A percentile compares a stretch with the other conserved stretches of the same genome.
phyloP scores from a whole-genome alignment of 2,329 filamentous ascomycete species.

The Botrytis byssoidea region DNA sequence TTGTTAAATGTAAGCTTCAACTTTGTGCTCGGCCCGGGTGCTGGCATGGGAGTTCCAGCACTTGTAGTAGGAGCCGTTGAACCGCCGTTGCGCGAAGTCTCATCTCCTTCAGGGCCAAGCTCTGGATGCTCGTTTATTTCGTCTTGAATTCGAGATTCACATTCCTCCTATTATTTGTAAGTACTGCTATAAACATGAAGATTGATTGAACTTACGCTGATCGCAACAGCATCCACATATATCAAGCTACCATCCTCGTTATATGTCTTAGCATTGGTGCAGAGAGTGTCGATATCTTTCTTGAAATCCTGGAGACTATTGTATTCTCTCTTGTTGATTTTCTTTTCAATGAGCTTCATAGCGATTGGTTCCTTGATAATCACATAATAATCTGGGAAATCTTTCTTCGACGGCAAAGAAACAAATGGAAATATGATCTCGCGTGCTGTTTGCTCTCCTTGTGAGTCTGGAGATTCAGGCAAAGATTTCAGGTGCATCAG shows the following conservation, averaged over 20 bases:
- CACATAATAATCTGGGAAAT: slow-evolving; percentile 93
- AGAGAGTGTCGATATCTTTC: slow-evolving; percentile 79
- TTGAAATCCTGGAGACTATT: slow-evolving; percentile 75
- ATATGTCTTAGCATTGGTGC: slow-evolving; percentile 89
- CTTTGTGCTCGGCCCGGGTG: slow-evolving; percentile 48
- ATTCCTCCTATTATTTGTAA: slow-evolving; percentile 54
- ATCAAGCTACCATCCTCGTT: slow-evolving; percentile 94
- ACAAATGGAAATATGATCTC: slow-evolving; percentile 93
- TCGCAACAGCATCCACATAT: slow-evolving; percentile 87
- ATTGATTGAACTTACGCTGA: slow-evolving; percentile 67
- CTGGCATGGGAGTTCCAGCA: slow-evolving; percentile 63
- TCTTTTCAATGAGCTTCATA: slow-evolving; percentile 91
- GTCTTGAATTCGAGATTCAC: slow-evolving; percentile 53
- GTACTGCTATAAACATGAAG: slow-evolving; percentile 21
- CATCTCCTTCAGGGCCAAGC: slow-evolving; percentile 52
- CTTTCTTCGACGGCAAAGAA: slow-evolving; percentile 81
- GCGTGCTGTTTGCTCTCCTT: slow-evolving; percentile 60
- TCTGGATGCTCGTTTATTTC: slow-evolving; percentile 55
- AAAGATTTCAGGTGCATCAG: slow-evolving; percentile 58
- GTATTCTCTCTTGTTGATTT: slow-evolving; percentile 96
- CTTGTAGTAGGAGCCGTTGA: slow-evolving; percentile 53
- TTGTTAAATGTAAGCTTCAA: slow-evolving; percentile 64
- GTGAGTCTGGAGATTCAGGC: slow-evolving; percentile 40
- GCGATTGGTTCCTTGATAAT: slow-evolving; percentile 91
- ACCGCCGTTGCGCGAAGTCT: slow-evolving; percentile 37